Evolutionary conservation across 2,329 filamentous ascomycete genomes (phyloP).

Genomic region (Stagonosporopsis vannaccii): DNA sequence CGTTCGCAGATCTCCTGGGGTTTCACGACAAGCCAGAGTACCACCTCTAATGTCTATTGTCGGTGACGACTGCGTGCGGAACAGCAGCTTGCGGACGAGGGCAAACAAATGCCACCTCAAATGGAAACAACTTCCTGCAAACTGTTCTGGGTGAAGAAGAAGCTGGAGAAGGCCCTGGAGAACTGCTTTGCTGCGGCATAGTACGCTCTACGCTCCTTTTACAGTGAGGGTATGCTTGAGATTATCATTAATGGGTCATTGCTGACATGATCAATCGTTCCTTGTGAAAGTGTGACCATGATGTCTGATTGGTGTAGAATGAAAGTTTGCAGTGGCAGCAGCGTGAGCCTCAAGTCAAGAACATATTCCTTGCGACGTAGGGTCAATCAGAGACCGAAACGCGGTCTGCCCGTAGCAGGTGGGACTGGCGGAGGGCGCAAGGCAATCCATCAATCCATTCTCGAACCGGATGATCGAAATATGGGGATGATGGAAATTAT

Average conservation of each 20-base stretch:
- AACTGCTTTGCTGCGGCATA: neutral
- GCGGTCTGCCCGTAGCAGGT: no score
- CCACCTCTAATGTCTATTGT: neutral
- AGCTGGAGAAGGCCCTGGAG: neutral
- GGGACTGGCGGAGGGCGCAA: no score
- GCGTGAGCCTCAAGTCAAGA: no score
- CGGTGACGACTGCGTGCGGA: neutral
- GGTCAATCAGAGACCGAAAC: no score
- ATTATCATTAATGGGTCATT: neutral
- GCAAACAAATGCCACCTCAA: neutral
- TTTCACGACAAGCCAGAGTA: neutral
- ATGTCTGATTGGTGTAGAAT: neutral
- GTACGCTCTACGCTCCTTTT: neutral
- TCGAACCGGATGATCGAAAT: no score
- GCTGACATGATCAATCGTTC: neutral
- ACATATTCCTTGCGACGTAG: no score
- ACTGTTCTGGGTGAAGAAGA: neutral
- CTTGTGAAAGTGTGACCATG: neutral
- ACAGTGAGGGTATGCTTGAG: conserved; percentile 2
- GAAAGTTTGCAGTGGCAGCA: no score
- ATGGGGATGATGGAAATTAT: no score
- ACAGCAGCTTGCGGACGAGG: neutral
- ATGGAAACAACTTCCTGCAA: neutral
- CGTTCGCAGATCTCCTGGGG: neutral
- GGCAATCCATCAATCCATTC: no score